Percentiles rank a stretch among this genome's conserved stretches.
phyloP scores from a whole-genome alignment of 2,329 filamentous ascomycete species.

The Claviceps humidiphila region DNA sequence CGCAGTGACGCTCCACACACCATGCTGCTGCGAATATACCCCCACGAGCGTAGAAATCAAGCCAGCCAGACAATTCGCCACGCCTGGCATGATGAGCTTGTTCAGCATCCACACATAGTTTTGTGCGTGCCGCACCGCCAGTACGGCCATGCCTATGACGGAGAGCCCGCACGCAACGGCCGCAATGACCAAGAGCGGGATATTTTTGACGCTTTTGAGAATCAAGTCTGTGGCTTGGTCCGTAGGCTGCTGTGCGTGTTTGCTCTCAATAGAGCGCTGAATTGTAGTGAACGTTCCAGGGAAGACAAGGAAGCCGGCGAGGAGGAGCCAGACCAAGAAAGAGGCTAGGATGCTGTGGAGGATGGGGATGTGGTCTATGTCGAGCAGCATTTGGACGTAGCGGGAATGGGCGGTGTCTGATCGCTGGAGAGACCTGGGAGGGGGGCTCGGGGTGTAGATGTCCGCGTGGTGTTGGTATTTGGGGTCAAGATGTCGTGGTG shows the following conservation, averaged over 20 bases:
- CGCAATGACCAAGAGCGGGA: slow-evolving; percentile 30
- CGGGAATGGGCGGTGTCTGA: slow-evolving; percentile 19
- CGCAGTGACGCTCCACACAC: slow-evolving; percentile 30
- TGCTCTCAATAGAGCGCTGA: slow-evolving; percentile 12
- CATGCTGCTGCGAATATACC: slow-evolving; percentile 33
- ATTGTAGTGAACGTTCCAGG: slow-evolving; percentile 37
- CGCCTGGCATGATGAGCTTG: slow-evolving; percentile 31
- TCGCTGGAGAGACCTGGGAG: slow-evolving; percentile 6
- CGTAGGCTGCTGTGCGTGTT: slow-evolving; percentile 7
- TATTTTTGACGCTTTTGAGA: slow-evolving; percentile 16
- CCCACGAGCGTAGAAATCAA: slow-evolving; percentile 35
- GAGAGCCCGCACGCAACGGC: slow-evolving; percentile 27
- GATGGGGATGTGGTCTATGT: slow-evolving; percentile 30
- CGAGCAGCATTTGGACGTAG: slow-evolving; percentile 33
- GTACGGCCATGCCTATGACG: slow-evolving; percentile 22
- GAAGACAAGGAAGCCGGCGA: slow-evolving; percentile 39
- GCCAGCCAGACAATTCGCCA: slow-evolving; percentile 35
- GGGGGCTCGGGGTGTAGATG: background rate
- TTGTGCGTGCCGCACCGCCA: slow-evolving; percentile 29
- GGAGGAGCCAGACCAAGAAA: slow-evolving; percentile 30
- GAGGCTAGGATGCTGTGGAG: slow-evolving; percentile 32
- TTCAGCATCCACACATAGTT: slow-evolving; percentile 44
- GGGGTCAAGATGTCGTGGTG: slow-evolving; percentile 2
- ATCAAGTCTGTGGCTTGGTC: slow-evolving; percentile 11
- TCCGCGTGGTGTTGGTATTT: slow-evolving; percentile 4